Percentiles rank a stretch among this genome's conserved stretches.
Evolutionary conservation across 1,284 basidiomycete genomes (phyloP).

Genomic region (Ustilago shanxiensis): DNA sequence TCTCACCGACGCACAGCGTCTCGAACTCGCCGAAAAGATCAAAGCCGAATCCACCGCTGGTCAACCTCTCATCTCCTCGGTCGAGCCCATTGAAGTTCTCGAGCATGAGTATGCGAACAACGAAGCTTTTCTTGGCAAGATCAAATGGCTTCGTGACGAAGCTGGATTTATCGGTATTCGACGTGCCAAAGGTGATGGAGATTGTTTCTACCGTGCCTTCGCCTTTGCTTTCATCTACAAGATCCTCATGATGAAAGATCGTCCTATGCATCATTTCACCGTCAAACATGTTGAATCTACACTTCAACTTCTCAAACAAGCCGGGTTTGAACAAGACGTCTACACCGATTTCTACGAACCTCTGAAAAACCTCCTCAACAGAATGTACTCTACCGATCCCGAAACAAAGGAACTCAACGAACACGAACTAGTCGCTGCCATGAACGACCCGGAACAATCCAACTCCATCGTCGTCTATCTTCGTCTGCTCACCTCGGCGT

Average conservation of each 20-base stretch:
- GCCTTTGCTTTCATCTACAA: constrained; percentile 60
- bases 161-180: constrained; percentile 56
- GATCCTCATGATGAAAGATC: constrained; percentile 53
- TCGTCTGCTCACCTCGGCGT: constrained; percentile 56
- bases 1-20: constrained; percentile 52
- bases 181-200: constrained; percentile 61
- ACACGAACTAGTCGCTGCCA: constrained; percentile 42
- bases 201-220: constrained; percentile 67
- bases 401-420: constrained; percentile 50
- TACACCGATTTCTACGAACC: constrained; percentile 63
- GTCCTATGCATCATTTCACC: constrained; percentile 52
- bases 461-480: constrained; percentile 66
- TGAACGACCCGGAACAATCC: constrained; percentile 62
- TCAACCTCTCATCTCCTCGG: constrained; percentile 46
- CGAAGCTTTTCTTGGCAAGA: constrained; percentile 48
- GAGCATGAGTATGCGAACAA: constrained; percentile 52
- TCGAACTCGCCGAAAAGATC: constrained; percentile 54
- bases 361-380: constrained; percentile 42
- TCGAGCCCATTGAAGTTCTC: constrained; percentile 54
- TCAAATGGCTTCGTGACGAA: constrained; percentile 55
- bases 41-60: constrained; percentile 32
- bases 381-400: constrained; percentile 54
- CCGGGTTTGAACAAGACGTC: constrained; percentile 56
- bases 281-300: constrained; percentile 57
- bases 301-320: constrained; percentile 53